These are phyloP conservation scores for Leccinum olivaceopallidum DNA, from an alignment of 768 basidiomycete genomes.

Conservation along the genomic window DNA sequence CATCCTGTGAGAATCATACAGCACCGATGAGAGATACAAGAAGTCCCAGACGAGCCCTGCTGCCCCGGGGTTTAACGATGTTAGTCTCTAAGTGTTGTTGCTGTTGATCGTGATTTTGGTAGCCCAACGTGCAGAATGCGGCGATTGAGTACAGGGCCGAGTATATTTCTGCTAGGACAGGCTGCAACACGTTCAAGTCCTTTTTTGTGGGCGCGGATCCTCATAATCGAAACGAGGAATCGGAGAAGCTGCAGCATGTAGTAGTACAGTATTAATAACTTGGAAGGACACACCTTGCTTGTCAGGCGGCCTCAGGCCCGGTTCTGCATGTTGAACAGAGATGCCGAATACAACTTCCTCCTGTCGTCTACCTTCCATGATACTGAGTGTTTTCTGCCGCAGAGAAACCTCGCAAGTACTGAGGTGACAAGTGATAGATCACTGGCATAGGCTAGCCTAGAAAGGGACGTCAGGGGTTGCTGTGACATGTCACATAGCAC, in stretches of 20 bases:
- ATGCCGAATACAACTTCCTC: no score
- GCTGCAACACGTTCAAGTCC: conserved; percentile 1
- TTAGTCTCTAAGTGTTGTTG: neutral
- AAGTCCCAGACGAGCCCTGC: neutral
- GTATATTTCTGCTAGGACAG: neutral
- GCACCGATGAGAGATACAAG: neutral
- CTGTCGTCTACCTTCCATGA: no score
- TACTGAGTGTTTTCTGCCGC: no score
- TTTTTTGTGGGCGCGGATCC: conserved; percentile 12
- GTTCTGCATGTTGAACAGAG: no score
- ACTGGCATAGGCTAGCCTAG: no score
- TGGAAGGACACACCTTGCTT: no score
- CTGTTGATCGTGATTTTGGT: neutral
- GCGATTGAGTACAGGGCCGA: neutral
- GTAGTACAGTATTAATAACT: no score
- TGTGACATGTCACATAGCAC: no score
- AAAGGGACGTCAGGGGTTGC: no score
- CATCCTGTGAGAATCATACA: conserved; percentile 8
- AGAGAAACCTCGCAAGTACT: no score
- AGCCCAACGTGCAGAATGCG: neutral
- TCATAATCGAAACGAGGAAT: neutral
- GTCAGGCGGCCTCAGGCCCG: no score
- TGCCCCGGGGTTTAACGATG: neutral
- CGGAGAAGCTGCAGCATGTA: neutral
- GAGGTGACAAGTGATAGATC: no score